These are phyloP conservation scores for Fusarium redolens DNA, from an alignment of 2,329 filamentous ascomycete genomes.

Conservation along the genomic window DNA sequence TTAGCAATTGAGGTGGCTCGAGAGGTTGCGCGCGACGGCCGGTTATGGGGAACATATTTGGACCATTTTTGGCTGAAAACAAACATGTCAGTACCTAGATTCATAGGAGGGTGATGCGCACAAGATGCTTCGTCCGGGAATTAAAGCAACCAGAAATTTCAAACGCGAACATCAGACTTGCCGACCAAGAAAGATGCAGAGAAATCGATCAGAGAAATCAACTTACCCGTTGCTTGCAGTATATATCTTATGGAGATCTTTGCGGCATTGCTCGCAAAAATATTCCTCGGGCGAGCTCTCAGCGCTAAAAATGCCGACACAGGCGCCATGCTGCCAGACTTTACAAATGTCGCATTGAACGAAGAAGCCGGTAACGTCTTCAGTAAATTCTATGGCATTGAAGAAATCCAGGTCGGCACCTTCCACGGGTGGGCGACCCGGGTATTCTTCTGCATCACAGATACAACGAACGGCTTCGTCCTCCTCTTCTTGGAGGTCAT, in stretches of 20 bases:
- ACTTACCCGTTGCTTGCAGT: slow-evolving; percentile 87
- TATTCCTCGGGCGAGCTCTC: slow-evolving; percentile 95
- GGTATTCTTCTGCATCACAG: slow-evolving; percentile 94
- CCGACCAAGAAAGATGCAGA: neutral
- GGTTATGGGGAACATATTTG: slow-evolving; percentile 71
- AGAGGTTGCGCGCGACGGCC: slow-evolving; percentile 66
- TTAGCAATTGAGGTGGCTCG: slow-evolving; percentile 71
- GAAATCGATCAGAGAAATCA: neutral
- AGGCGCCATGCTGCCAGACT: slow-evolving; percentile 98
- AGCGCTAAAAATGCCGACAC: slow-evolving; percentile 96
- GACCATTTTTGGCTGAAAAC: slow-evolving; percentile 70
- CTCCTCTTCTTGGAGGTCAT: slow-evolving; percentile 79
- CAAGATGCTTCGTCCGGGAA: neutral
- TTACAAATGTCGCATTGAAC: slow-evolving; percentile 98
- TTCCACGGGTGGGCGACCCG: slow-evolving; percentile 78
- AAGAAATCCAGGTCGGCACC: slow-evolving; percentile 68
- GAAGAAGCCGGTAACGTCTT: slow-evolving; percentile 94
- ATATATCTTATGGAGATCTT: slow-evolving; percentile 88
- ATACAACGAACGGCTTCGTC: slow-evolving; percentile 96
- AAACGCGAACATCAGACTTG: neutral
- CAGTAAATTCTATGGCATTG: slow-evolving; percentile 72
- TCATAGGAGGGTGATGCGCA: neutral
- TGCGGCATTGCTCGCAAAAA: slow-evolving; percentile 94
- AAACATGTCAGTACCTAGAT: slow-evolving; percentile 50
- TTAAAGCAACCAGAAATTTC: neutral